A percentile compares a stretch with the other conserved stretches of the same genome.
These are phyloP conservation scores for Zygoascus bituminiphila DNA, from an alignment of 805 yeast species.

Conservation along the genomic window DNA sequence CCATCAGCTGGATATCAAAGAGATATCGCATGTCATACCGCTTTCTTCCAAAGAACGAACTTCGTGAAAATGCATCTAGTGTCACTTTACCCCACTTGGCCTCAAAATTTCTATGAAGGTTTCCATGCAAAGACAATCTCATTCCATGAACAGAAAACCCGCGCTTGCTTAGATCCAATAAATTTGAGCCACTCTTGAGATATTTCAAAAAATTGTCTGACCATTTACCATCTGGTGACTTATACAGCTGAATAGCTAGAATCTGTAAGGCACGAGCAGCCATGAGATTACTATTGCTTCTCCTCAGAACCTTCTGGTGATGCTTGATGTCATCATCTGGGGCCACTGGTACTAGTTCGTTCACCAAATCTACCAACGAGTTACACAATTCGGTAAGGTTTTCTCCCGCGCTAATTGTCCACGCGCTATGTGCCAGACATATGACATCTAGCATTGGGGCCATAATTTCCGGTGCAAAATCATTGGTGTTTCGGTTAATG, in stretches of 20 bases:
- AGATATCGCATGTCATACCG: slow-evolving; percentile 43
- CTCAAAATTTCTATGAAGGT: slow-evolving; percentile 39
- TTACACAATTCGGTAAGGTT: slow-evolving; percentile 35
- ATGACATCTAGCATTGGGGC: slow-evolving; percentile 65
- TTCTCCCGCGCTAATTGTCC: slow-evolving; percentile 56
- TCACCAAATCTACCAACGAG: slow-evolving; percentile 7
- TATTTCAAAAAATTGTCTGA: slow-evolving; percentile 15
- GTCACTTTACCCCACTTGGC: slow-evolving; percentile 35
- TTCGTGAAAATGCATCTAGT: neutral
- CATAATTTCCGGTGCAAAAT: slow-evolving; percentile 22
- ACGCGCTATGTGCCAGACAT: slow-evolving; percentile 64
- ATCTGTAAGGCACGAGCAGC: slow-evolving; percentile 67
- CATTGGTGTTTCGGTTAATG: neutral
- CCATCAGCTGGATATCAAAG: slow-evolving; percentile 58
- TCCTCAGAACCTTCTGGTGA: neutral
- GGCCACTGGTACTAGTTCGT: slow-evolving; percentile 2
- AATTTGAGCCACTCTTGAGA: slow-evolving; percentile 21
- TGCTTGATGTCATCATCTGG: neutral
- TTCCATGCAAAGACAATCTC: slow-evolving; percentile 38
- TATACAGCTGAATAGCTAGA: slow-evolving; percentile 61
- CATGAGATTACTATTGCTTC: slow-evolving; percentile 21
- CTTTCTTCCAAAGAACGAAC: neutral
- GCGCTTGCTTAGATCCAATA: slow-evolving; percentile 23
- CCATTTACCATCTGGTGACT: slow-evolving; percentile 35
- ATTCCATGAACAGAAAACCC: slow-evolving; percentile 40